Evolutionary conservation across 768 basidiomycete genomes (phyloP).

Genomic region (Pleurotus eryngii): DNA sequence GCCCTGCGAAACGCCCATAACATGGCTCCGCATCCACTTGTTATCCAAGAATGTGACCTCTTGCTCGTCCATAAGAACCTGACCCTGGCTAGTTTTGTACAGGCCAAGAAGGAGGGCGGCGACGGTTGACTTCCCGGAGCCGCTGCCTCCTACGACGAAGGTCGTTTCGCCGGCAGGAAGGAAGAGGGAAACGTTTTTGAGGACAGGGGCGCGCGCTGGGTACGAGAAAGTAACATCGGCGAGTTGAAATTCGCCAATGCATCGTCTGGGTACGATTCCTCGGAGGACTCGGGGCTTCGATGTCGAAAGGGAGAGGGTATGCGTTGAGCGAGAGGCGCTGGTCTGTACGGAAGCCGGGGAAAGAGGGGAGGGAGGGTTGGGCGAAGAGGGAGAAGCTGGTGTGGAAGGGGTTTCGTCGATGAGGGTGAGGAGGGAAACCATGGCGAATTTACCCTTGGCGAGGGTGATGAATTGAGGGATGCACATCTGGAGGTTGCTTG

Average conservation of each 20-base stretch:
- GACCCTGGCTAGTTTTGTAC: constrained; percentile 66
- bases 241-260: constrained; percentile 75
- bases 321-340: constrained; percentile 41
- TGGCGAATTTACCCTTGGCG: constrained; percentile 80
- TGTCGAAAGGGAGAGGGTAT: constrained; percentile 55
- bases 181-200: constrained; percentile 63
- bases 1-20: constrained; percentile 79
- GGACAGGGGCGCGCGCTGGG: constrained; percentile 68
- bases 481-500: constrained; percentile 82
- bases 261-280: constrained; percentile 62
- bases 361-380: constrained; percentile 7
- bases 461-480: constrained; percentile 78
- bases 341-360: constrained; percentile 16
- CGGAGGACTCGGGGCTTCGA: constrained; percentile 48
- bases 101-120: constrained; percentile 78
- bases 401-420: constrained; percentile 34
- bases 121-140: constrained; percentile 91
- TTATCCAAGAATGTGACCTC: constrained; percentile 73
- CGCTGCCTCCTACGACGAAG: constrained; percentile 88
- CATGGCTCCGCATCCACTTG: constrained; percentile 60
- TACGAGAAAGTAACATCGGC: constrained; percentile 79
- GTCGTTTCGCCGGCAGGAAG: constrained; percentile 78
- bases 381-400: constrained; percentile 4
- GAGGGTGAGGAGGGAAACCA: constrained; percentile 64
- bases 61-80: constrained; percentile 79